Percentiles rank a stretch among this genome's conserved stretches.
phyloP scores from a whole-genome alignment of 306 rosid species.

The Arachis stenosperma region DNA sequence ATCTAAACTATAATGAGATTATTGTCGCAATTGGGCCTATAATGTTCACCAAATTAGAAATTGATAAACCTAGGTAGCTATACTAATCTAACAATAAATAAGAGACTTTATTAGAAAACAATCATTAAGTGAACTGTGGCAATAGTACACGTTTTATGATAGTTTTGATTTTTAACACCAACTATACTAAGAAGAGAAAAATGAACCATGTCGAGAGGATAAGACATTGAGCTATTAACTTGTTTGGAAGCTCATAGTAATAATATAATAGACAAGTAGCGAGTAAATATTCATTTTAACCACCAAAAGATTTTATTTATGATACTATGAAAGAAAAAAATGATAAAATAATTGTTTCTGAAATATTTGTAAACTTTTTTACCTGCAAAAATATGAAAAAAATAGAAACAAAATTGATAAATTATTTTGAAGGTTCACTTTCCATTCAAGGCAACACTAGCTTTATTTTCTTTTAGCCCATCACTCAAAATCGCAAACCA shows the following conservation, averaged over 20 bases:
- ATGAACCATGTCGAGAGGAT: constrained; percentile 38
- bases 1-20: background rate
- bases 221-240: constrained; percentile 34
- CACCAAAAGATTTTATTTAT: too few relatives aligned
- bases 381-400: too few relatives aligned
- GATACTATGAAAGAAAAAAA: too few relatives aligned
- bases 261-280: too few relatives aligned
- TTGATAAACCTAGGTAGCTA: background rate
- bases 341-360: too few relatives aligned
- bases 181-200: background rate
- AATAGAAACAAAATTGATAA: too few relatives aligned
- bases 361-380: too few relatives aligned
- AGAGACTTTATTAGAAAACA: constrained; percentile 19
- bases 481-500: background rate
- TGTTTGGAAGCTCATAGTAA: constrained; percentile 30
- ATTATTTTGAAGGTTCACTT: too few relatives aligned
- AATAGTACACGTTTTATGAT: constrained; percentile 39
- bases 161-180: constrained; percentile 42
- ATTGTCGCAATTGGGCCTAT: too few relatives aligned
- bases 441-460: too few relatives aligned
- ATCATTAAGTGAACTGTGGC: constrained; percentile 55
- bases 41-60: background rate
- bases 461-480: constrained; percentile 34
- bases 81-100: constrained; percentile 30
- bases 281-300: too few relatives aligned